A percentile compares a stretch with the other conserved stretches of the same genome.
phyloP scores from a whole-genome alignment of 2,329 filamentous ascomycete species.

The Cytospora mali region DNA sequence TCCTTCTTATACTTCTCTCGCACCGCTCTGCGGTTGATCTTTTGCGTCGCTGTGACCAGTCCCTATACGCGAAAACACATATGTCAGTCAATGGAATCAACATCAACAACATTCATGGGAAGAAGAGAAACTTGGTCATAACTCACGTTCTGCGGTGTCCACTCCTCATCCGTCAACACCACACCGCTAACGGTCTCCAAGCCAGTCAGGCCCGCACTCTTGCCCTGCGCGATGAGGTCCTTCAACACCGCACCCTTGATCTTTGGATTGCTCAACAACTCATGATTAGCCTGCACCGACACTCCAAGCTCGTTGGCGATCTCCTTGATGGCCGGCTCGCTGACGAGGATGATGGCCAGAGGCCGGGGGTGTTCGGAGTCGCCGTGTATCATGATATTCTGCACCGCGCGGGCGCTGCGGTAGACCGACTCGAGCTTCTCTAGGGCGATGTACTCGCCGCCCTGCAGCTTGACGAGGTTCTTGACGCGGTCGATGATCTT shows the following conservation, averaged over 20 bases:
- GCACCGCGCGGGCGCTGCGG: slow-evolving; percentile 74
- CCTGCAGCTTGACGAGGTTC: slow-evolving; percentile 94
- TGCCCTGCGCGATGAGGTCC: slow-evolving; percentile 67
- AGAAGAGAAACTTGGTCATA: not conserved
- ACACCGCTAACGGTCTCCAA: slow-evolving; percentile 79
- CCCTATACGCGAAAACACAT: slow-evolving; percentile 44
- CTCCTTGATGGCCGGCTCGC: slow-evolving; percentile 64
- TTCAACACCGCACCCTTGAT: slow-evolving; percentile 64
- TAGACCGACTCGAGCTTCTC: slow-evolving; percentile 95
- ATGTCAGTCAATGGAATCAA: slow-evolving; percentile 18
- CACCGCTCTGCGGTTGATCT: slow-evolving; percentile 58
- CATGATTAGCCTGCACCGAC: slow-evolving; percentile 43
- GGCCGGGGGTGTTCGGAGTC: slow-evolving; percentile 75
- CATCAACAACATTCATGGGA: not conserved
- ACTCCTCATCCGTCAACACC: slow-evolving; percentile 81
- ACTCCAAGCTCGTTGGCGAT: slow-evolving; percentile 59
- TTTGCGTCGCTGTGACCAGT: slow-evolving; percentile 63
- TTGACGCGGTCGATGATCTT: slow-evolving; percentile 95
- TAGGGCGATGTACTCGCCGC: slow-evolving; percentile 94
- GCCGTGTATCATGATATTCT: slow-evolving; percentile 87
- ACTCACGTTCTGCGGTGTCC: slow-evolving; percentile 83
- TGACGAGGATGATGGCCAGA: slow-evolving; percentile 76
- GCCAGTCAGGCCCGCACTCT: slow-evolving; percentile 65
- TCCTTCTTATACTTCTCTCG: slow-evolving; percentile 54
- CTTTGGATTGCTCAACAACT: slow-evolving; percentile 68